Evolutionary conservation across 495 filamentous ascomycete genomes (phyloP).

Genomic region (Cryomyces antarcticus): DNA sequence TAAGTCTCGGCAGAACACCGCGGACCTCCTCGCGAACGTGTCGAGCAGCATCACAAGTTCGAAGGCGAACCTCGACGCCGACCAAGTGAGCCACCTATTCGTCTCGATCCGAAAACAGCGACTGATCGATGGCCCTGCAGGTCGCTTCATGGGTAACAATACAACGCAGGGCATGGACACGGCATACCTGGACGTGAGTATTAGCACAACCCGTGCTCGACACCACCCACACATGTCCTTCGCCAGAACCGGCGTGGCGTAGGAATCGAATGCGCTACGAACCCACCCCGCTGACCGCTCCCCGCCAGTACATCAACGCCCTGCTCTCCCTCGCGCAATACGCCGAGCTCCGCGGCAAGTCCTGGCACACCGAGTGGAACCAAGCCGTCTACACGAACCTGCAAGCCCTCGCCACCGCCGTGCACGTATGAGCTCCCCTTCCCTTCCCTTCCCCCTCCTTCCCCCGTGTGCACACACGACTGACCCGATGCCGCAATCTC

Average conservation of each 20-base stretch:
- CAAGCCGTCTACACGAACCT: constrained; percentile 2
- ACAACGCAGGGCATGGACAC: not conserved
- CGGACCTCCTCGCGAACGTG: not conserved
- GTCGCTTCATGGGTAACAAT: not conserved
- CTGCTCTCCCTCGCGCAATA: constrained; percentile 1
- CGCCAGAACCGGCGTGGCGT: not conserved
- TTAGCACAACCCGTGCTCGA: not conserved
- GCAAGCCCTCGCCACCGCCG: not conserved
- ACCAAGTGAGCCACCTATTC: not conserved
- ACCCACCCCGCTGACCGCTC: no score
- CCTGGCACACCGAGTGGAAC: constrained; percentile 1
- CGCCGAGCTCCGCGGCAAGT: constrained; percentile 1
- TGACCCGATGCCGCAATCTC: not conserved
- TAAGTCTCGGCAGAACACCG: not conserved
- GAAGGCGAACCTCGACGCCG: not conserved
- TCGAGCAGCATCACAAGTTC: not conserved
- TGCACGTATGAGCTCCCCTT: constrained; percentile 1
- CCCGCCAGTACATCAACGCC: constrained; percentile 1
- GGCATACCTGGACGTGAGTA: not conserved
- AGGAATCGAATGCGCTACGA: no score
- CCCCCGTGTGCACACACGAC: not conserved
- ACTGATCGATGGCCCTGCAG: not conserved
- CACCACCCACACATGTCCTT: not conserved
- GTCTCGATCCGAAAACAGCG: not conserved
- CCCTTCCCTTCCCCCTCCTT: not conserved